Base-by-base conservation (phyloP, 345 rosid genomes). In the Populus pruinosa region DNA sequence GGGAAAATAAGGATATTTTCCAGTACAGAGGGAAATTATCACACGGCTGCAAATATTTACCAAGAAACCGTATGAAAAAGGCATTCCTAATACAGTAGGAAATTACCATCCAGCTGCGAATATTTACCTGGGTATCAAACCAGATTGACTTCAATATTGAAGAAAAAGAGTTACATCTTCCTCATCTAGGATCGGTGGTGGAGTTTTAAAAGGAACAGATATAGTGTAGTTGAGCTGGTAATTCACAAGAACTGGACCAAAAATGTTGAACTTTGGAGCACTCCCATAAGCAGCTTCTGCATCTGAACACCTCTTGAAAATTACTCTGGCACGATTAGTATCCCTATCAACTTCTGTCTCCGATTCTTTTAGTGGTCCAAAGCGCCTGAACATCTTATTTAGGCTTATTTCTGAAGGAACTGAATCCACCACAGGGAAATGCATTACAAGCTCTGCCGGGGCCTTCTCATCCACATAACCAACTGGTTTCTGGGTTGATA, bases 251-350 rank as follows among this genome's bases (percentile, higher is more conserved):
- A 76, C 74, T n/a, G 86, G 55, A 74, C 97, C 95, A 79, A 94
- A 94, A 69, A 94, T 89, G 82, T 77, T 91, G 88, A 90, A 90
- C 84, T 85, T 92, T 38, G 89, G 85, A 33, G 94, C 94, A 78
- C 98, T 94, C 41, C 87, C 87, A 79, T 84, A 87, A 72, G 98
- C 97, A 80, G 89, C 86, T 85, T 93, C 88, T 2, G 97, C 98
- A 84, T 94, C 97, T 23, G 85, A 80, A 70, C 89, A 82, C 73
- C 79, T 90, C 91, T 81, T 93, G 72, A 86, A 94, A 69, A 94
- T 97, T 83, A 91, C 94, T 86, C 96, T 91, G n/a, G 97, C 98
- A 16, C 95, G 92, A 81, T 87, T 86, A 13, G 89, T 83, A 76
- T 90, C 90, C 66, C 67, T 84, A 82, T 93, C 97, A 36, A 93